These are phyloP conservation scores for Quercus aquifolioides DNA, from an alignment of 306 rosid species.

Conservation along the genomic window DNA sequence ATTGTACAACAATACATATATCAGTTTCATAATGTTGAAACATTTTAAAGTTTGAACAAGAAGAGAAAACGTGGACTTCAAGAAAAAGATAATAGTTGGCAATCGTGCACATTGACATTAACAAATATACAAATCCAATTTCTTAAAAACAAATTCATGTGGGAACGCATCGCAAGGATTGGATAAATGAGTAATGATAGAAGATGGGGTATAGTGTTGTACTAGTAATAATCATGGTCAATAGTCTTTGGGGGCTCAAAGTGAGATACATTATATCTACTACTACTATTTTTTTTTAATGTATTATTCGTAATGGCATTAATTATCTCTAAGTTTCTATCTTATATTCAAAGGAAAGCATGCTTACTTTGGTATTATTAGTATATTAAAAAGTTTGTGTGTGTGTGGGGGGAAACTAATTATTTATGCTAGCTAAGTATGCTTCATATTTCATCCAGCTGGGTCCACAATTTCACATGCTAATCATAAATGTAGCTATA, in stretches of 20 bases:
- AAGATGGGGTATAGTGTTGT: background rate
- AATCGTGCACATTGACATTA: background rate
- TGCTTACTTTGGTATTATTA: background rate
- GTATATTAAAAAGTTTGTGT: background rate
- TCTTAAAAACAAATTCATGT: slow-evolving; percentile 25
- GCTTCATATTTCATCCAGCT: background rate
- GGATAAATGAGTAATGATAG: background rate
- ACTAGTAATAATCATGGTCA: background rate
- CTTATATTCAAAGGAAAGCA: slow-evolving; percentile 28
- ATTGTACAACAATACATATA: background rate
- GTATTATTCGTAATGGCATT: background rate
- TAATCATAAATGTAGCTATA: background rate
- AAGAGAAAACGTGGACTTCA: slow-evolving; percentile 35
- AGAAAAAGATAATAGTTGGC: slow-evolving; percentile 30
- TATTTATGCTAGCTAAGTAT: background rate
- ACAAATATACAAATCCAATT: background rate
- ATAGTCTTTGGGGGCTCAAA: background rate
- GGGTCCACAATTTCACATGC: slow-evolving; percentile 3
- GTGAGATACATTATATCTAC: background rate
- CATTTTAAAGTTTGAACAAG: slow-evolving; percentile 9
- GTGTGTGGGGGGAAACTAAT: background rate
- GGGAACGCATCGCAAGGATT: slow-evolving; percentile 23
- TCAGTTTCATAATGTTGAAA: slow-evolving; percentile 13
- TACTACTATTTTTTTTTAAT: background rate
- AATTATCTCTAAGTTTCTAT: background rate